Percentiles rank a stretch among this genome's conserved stretches.
Conservation (phyloP, 2,329 filamentous ascomycete species). For the Claviceps paspali region DNA sequence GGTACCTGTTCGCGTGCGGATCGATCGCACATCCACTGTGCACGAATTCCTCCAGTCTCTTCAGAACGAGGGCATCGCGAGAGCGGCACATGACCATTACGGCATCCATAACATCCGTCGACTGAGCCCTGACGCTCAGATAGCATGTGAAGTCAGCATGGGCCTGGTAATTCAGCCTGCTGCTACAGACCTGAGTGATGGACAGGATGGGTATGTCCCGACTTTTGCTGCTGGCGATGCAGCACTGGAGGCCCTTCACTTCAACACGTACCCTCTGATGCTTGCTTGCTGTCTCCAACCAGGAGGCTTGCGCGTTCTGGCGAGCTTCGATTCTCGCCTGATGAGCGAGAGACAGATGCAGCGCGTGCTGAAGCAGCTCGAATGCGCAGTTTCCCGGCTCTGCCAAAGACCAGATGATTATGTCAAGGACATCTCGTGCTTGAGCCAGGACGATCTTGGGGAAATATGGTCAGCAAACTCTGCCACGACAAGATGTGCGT, state of each 20-base stretch:
- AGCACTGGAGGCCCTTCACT: constrained; percentile 1
- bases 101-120: constrained; percentile 15
- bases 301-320: neutral
- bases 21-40: constrained; percentile 6
- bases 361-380: constrained; percentile 23
- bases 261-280: constrained; percentile 3
- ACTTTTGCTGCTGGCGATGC: neutral
- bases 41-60: constrained; percentile 6
- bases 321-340: constrained; percentile 1
- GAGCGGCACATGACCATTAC: constrained; percentile 12
- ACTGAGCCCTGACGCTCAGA: constrained; percentile 4
- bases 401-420: constrained; percentile 19
- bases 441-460: constrained; percentile 20
- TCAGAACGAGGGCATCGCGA: constrained; percentile 11
- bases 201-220: neutral
- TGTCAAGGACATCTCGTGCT: constrained; percentile 19
- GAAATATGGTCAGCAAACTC: constrained; percentile 18
- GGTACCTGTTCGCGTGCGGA: constrained; percentile 9
- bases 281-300: neutral
- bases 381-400: constrained; percentile 32
- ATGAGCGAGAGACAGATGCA: neutral
- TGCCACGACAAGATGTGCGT: constrained; percentile 9
- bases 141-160: constrained; percentile 9
- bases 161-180: constrained; percentile 5
- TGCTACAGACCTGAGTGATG: neutral